These are phyloP conservation scores for Chenopodium quinoa DNA, from an alignment of 148 eudicot species.

Conservation along the genomic window DNA sequence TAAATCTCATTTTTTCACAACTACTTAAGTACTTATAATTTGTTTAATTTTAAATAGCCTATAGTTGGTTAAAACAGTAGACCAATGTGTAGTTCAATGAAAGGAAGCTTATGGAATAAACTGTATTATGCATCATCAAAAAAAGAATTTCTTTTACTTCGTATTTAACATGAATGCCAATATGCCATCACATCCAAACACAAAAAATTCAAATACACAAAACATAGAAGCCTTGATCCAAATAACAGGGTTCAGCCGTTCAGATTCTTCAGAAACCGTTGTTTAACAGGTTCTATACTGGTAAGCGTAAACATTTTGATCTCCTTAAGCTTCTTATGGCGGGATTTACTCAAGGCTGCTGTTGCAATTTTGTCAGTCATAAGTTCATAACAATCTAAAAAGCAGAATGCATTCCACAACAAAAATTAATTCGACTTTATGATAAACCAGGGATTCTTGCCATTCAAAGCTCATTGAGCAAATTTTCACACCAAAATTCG, in stretches of 20 bases:
- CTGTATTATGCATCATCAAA: background rate
- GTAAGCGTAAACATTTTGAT: too few species aligned
- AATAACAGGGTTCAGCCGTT: too few species aligned
- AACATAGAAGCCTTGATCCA: too few species aligned
- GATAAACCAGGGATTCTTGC: background rate
- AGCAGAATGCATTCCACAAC: background rate
- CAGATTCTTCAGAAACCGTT: background rate
- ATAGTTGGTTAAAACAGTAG: too few species aligned
- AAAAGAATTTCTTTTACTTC: too few species aligned
- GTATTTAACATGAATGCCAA: background rate
- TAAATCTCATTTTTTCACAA: too few species aligned
- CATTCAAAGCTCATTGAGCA: background rate
- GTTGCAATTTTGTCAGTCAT: background rate
- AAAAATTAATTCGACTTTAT: background rate
- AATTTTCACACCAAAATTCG: slow-evolving; percentile 15
- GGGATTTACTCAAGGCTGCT: background rate
- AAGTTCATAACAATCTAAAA: background rate
- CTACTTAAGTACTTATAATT: too few species aligned
- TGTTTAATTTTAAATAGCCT: too few species aligned
- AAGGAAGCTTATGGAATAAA: background rate
- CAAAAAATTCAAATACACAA: too few species aligned
- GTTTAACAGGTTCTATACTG: too few species aligned
- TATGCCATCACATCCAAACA: background rate
- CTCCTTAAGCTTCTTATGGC: too few species aligned
- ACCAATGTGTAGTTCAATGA: too few species aligned